Base-by-base conservation (phyloP, 148 eudicot species). In the Silene uniflora region DNA sequence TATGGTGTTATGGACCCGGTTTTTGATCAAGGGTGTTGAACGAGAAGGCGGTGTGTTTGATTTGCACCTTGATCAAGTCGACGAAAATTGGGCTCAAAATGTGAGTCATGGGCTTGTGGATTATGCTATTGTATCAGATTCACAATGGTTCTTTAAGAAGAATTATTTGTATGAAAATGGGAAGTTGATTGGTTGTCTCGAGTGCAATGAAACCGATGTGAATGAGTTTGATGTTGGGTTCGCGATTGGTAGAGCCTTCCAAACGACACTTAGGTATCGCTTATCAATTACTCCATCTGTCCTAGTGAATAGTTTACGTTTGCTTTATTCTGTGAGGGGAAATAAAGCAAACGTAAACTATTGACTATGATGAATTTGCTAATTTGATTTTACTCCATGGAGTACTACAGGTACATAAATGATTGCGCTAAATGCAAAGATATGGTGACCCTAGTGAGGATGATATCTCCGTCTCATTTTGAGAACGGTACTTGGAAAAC, bases 401-500 rank as follows among this genome's bases (percentile, higher is more conserved):
- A 68, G 10, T 69, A 12, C 18, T 69, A 12, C 18, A 81, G 77
- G 44, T 81, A 75, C 84, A 79, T 84, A 65, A 71, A 76, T 44
- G 74, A 35, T 27, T 84, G 84, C 74, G 75, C 65, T 10, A 60
- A 76, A 14, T 81, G 87, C 76, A 73, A 76, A 14, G 72, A 56
- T 27, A 72, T 84, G 87, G 76, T 75, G 74, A 81, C 78, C 49
- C 16, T 84, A 17, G 75, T 79, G 22, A 82, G 89, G 70, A 80
- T 87, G 35, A 82, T 82, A 25, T 80, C 85, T 49, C 87, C 89
- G 42, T 80, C 87, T 2, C 89, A 87, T 72, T 87, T 82, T 27
- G 89, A 87, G 71, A 82, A 85, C 12, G 87, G 89, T 19, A 76
- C 80, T 35, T 87, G 89, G 87, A 83, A 79, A 27, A 83, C 69